Evolutionary conservation across 2,329 filamentous ascomycete genomes (phyloP).

Genomic region (Fusarium torreyae): DNA sequence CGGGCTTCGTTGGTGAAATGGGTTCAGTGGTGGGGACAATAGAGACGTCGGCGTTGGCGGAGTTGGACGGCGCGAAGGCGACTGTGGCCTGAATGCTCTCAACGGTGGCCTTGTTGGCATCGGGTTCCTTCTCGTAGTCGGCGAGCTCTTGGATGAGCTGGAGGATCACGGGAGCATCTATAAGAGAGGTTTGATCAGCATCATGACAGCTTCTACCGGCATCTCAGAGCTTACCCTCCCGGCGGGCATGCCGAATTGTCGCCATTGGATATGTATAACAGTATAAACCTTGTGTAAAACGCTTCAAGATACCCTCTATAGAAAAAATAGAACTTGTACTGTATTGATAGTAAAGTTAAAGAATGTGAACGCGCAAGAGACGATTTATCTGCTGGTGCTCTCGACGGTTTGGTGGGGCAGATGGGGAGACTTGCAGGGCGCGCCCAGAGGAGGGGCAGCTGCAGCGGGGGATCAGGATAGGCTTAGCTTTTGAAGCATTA

Average conservation of each 20-base stretch:
- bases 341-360: not conserved
- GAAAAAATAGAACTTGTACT: not conserved
- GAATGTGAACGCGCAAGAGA: not conserved
- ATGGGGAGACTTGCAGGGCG: constrained; percentile 35
- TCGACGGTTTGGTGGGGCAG: constrained; percentile 32
- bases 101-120: constrained; percentile 83
- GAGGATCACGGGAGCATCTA: constrained; percentile 88
- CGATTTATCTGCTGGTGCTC: constrained; percentile 10
- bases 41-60: constrained; percentile 57
- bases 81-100: constrained; percentile 81
- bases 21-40: constrained; percentile 64
- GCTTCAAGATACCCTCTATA: constrained; percentile 9
- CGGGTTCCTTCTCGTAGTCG: constrained; percentile 84
- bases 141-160: constrained; percentile 87
- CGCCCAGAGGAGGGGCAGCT: constrained; percentile 31
- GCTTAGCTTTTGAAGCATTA: constrained; percentile 5
- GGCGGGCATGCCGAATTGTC: constrained; percentile 48
- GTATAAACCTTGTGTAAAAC: constrained; percentile 7
- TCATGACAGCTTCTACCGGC: constrained; percentile 10
- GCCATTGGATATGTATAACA: constrained; percentile 42
- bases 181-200: constrained; percentile 28
- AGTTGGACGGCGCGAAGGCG: constrained; percentile 76
- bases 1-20: constrained; percentile 72
- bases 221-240: constrained; percentile 40
- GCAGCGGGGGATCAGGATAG: constrained; percentile 7